Conservation (phyloP, 192 early-diverging fungal species). For the Gorgonomyces haynaldii region DNA sequence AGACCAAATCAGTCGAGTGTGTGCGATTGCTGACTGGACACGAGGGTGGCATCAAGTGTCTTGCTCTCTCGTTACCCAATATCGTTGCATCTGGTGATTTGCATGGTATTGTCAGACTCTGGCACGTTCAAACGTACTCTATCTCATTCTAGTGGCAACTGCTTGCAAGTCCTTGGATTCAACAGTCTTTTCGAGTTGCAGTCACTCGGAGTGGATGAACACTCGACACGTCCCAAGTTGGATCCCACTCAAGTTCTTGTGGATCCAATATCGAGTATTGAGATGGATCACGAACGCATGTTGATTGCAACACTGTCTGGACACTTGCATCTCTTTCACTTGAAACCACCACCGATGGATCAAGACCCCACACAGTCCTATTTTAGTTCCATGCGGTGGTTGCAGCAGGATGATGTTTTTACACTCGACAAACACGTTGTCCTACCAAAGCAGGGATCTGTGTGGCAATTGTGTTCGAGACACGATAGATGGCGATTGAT, state of each 20-base stretch:
- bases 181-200: background rate
- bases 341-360: background rate
- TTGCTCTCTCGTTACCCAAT: constrained; percentile 14
- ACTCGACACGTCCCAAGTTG: background rate
- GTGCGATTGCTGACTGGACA: constrained; percentile 24
- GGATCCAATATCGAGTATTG: constrained; percentile 2
- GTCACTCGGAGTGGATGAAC: background rate
- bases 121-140: constrained; percentile 24
- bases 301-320: constrained; percentile 6
- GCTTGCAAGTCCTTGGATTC: constrained; percentile 12
- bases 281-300: background rate
- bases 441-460: background rate
- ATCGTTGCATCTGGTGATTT: constrained; percentile 23
- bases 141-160: constrained; percentile 20
- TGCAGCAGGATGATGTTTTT: too few species aligned
- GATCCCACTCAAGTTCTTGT: background rate
- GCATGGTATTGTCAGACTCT: constrained; percentile 16
- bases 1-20: too few species aligned
- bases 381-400: background rate
- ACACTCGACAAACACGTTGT: too few species aligned
- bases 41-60: constrained; percentile 18
- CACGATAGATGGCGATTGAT: constrained; percentile 5
- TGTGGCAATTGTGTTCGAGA: constrained; percentile 6
- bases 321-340: background rate
- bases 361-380: background rate